Percentiles rank a stretch among this genome's conserved stretches.
Evolutionary conservation across 306 rosid species (phyloP).

Genomic region (Cicer yamashitae): DNA sequence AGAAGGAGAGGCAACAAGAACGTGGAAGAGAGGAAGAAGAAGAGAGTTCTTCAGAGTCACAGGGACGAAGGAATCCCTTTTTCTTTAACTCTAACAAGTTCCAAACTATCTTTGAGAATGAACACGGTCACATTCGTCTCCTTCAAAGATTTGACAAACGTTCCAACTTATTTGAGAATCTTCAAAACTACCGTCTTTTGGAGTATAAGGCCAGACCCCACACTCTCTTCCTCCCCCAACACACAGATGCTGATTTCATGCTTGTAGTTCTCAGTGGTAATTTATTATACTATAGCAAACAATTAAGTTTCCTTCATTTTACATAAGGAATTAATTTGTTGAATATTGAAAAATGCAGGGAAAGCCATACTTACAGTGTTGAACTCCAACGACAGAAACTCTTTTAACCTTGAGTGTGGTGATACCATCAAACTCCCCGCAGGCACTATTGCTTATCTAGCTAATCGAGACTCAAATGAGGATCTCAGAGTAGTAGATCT

Average conservation of each 20-base stretch:
- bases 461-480: conserved; percentile 16
- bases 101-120: conserved; percentile 1
- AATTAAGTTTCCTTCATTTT: background rate
- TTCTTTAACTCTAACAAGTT: conserved; percentile 17
- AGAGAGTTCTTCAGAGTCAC: background rate
- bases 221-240: conserved; percentile 42
- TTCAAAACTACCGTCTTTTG: conserved; percentile 15
- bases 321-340: background rate
- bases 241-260: conserved; percentile 45
- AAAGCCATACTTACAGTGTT: conserved; percentile 14
- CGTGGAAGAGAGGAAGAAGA: background rate
- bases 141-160: conserved; percentile 29
- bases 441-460: conserved; percentile 5
- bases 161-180: background rate
- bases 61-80: conserved; percentile 29
- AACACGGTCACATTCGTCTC: conserved; percentile 39
- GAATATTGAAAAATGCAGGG: conserved; percentile 30
- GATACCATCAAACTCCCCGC: conserved; percentile 37
- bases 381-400: conserved; percentile 4
- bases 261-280: conserved; percentile 29
- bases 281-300: background rate
- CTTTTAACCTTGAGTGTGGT: conserved; percentile 39
- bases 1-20: background rate
- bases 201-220: conserved; percentile 32
- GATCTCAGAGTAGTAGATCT: conserved; percentile 38